These are phyloP conservation scores for Nelumbo lutea DNA, from an alignment of 164 flowering plant genomes.

Conservation along the genomic window DNA sequence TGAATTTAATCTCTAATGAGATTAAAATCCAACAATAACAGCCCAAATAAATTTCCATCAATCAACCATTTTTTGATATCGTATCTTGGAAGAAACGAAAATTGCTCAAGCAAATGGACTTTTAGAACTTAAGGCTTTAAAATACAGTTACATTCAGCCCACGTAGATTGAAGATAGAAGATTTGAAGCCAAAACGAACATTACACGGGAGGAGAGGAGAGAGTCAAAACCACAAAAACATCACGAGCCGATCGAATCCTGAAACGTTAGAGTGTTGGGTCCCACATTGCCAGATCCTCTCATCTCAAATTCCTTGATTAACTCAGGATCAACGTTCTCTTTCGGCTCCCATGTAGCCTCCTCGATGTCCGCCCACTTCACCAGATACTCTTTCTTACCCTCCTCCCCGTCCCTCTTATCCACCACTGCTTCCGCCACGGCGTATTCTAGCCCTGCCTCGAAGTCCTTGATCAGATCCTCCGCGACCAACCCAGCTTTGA, in stretches of 20 bases:
- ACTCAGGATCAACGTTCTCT: slow-evolving; percentile 79
- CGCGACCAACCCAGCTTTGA: slow-evolving; percentile 42
- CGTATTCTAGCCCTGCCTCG: slow-evolving; percentile 90
- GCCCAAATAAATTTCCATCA: too few species aligned
- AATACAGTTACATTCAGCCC: too few species aligned
- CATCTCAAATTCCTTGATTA: slow-evolving; percentile 60
- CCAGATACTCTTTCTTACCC: slow-evolving; percentile 67
- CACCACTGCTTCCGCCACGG: slow-evolving; percentile 66
- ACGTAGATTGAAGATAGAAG: too few species aligned
- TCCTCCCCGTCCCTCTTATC: slow-evolving; percentile 52
- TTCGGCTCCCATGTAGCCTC: slow-evolving; percentile 95
- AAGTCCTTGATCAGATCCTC: slow-evolving; percentile 76
- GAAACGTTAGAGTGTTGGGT: neutral
- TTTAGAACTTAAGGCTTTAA: too few species aligned
- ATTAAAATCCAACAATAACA: too few species aligned
- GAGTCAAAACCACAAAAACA: neutral
- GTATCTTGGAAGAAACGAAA: too few species aligned
- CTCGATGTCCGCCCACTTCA: slow-evolving; percentile 85
- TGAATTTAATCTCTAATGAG: too few species aligned
- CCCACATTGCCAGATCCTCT: neutral
- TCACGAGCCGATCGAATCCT: neutral
- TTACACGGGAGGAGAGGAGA: too few species aligned
- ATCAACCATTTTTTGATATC: too few species aligned
- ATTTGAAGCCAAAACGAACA: too few species aligned
- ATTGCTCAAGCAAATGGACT: too few species aligned